Evolutionary conservation across 129 eudicot genomes (phyloP), one percentile per base, ranked within the genome.

Genomic region (Lactuca saligna): DNA sequence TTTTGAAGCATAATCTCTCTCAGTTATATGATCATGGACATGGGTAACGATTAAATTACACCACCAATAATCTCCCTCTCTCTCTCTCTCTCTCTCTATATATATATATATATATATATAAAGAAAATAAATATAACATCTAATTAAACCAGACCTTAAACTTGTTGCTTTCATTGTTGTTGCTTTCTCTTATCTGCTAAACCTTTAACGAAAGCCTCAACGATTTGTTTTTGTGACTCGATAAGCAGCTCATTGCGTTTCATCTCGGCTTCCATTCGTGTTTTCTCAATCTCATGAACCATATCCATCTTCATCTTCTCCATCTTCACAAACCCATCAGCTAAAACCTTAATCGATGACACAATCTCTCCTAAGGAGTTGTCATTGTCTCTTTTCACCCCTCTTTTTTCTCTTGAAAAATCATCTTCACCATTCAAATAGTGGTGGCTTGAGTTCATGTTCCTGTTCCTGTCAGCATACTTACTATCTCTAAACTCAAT

Each of bases 301-400:
- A 91, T 86, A 3, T 88, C 98, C 96, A 91, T 91, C 83, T 88
- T 91, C 95, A 85, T 85, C 63, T 77, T 82, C 81, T 91, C 98
- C 98, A 88, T 84, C 79, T 75, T 91, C 84, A 91, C 71, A 55
- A 88, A 88, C 20, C 96, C 98, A 44, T 91, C 96, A 6, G 91
- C 94, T 69, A 91, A 67, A 54, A 81, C 37, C 79, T 78, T 84
- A 17, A 91, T 86, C 32, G 96, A 83, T 6, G 75, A 59, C 57
- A 86, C 96, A 65, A 91, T 84, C 58, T 88, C 83, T 60, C 74
- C 88, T 7, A 84, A 51, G 1, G 85, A 77, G 15, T 68, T 73
- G 15, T 57, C 31, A 3, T 77, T 78, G 13, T 64, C 84, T 60
- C 81, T 80, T 81, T 81, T 83, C 17, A 32, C 49, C 74, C 79